Evolutionary conservation across 1,284 basidiomycete genomes (phyloP), one percentile per base, ranked within the genome.

Genomic region (Mrakiaceae sp.): DNA sequence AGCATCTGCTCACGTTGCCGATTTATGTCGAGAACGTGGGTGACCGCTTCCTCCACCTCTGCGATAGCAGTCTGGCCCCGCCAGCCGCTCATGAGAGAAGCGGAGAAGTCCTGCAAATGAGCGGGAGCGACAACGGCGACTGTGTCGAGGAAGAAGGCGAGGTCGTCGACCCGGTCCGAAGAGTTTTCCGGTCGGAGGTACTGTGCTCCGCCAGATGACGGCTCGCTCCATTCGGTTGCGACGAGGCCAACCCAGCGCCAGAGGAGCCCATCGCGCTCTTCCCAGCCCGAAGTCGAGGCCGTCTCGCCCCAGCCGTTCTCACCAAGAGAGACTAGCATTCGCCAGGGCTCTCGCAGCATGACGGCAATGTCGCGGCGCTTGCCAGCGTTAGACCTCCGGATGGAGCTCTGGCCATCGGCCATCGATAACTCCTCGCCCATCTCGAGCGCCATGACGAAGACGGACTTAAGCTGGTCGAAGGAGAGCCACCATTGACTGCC

Each of bases 71-170:
- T 42, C 6, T 43, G 40, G 12, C 43, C 12, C 40, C 40, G 40
- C 54, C 54, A 56, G 4, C 54, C 54, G 27, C 54, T 39, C 5
- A 10, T 4, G n/a, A 56, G 6, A 1, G 6, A 43, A 10, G 3
- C 4, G 7, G 40, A 4, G 12, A 56, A 56, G 40, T 56, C 54
- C 5, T 6, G 5, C 4, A 56, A 42, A 12, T 12, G 7, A 7
- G 5, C 11, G 3, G 9, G 40, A 5, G 54, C 10, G 7, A 42
- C 12, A 3, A 42, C 3, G 12, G 16, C 54, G 42, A 43, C 12
- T 42, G 40, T 56, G 54, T 56, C 54, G 54, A 56, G 54, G 42
- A 56, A 56, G 40, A 56, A 42, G 40, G 54, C 54, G 39, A 56
- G 54, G 42, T 56, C 54, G 54, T 56, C 54, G 40, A 56, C 42